Conservation (phyloP, 1,139 yeast genomes). For the Kodamaea arcana region DNA sequence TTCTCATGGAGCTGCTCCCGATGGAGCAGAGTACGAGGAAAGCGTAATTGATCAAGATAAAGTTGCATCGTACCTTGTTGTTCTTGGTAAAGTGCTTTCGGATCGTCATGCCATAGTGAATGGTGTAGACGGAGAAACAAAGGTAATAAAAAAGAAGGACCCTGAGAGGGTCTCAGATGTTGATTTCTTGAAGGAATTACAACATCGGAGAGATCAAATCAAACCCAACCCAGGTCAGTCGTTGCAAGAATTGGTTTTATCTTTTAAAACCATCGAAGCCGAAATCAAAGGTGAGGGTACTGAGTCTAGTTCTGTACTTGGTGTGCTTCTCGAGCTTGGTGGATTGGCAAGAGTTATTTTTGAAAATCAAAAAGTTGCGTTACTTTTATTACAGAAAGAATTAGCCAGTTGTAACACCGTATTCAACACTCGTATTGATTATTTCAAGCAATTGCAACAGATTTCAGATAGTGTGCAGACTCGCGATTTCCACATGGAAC, state of each 20-base stretch:
- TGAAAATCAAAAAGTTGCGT: conserved; percentile 41
- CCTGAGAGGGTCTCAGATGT: conserved; percentile 18
- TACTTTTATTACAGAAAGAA: conserved; percentile 41
- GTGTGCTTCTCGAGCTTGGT: conserved; percentile 23
- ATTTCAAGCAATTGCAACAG: conserved; percentile 78
- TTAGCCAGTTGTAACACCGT: conserved; percentile 55
- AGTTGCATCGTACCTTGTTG: conserved; percentile 60
- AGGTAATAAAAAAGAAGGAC: conserved; percentile 17
- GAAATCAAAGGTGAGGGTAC: conserved; percentile 19
- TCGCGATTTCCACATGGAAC: conserved; percentile 18
- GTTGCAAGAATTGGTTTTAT: conserved; percentile 28
- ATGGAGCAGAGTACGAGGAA: conserved; percentile 75
- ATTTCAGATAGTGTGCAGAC: conserved; percentile 72
- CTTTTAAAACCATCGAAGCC: conserved; percentile 20
- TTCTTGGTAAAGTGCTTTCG: conserved; percentile 49
- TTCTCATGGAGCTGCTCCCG: conserved; percentile 46
- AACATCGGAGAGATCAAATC: conserved; percentile 8
- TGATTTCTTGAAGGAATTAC: conserved; percentile 8
- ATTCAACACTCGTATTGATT: conserved; percentile 74
- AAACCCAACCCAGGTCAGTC: conserved; percentile 29
- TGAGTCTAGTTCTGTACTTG: conserved; percentile 8
- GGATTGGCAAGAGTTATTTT: conserved; percentile 23
- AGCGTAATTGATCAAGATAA: conserved; percentile 72
- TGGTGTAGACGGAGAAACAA: conserved; percentile 23
- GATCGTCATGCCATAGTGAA: conserved; percentile 46